phyloP scores from a whole-genome alignment of 139 green algal genomes.

The Tetraselmis chui region DNA sequence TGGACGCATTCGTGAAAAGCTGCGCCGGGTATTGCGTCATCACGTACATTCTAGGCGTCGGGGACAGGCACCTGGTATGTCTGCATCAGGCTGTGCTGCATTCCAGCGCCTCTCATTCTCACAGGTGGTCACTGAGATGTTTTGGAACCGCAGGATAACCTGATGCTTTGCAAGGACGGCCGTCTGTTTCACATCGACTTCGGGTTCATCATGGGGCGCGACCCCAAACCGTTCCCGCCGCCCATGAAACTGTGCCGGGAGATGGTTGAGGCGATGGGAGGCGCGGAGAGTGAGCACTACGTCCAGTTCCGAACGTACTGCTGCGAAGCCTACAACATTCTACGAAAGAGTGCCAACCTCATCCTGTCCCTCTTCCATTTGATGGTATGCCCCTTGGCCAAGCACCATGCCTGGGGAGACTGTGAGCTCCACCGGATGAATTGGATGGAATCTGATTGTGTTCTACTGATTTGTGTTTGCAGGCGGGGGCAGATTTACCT shows the following conservation, averaged over 20 bases:
- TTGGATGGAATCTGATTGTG: too few relatives aligned
- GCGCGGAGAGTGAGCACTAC: constrained; percentile 3
- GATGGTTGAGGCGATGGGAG: constrained; percentile 77
- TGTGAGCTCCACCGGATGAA: too few relatives aligned
- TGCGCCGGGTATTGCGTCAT: constrained; percentile 95
- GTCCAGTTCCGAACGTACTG: constrained; percentile 53
- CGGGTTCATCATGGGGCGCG: constrained; percentile 89
- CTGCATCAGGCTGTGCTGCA: too few relatives aligned
- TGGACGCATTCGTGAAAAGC: constrained; percentile 84
- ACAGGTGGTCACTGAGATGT: too few relatives aligned
- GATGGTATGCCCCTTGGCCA: constrained; percentile 53
- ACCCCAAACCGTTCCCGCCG: constrained; percentile 94
- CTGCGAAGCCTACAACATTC: constrained; percentile 97
- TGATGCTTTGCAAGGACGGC: constrained; percentile 83
- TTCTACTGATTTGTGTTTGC: too few relatives aligned
- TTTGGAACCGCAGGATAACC: constrained; percentile 93
- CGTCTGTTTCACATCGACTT: constrained; percentile 97
- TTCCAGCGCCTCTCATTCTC: too few relatives aligned
- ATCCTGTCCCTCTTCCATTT: constrained; percentile 92
- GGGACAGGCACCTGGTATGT: constrained; percentile 48
- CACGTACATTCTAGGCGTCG: constrained; percentile 94
- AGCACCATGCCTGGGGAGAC: too few relatives aligned
- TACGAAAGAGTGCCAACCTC: constrained; percentile 87
- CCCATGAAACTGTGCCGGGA: constrained; percentile 85
- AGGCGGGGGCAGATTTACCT: constrained; percentile 21